A percentile compares a stretch with the other conserved stretches of the same genome.
phyloP scores from a whole-genome alignment of 495 filamentous ascomycete genomes.

The Hypoxylon cercidicola region DNA sequence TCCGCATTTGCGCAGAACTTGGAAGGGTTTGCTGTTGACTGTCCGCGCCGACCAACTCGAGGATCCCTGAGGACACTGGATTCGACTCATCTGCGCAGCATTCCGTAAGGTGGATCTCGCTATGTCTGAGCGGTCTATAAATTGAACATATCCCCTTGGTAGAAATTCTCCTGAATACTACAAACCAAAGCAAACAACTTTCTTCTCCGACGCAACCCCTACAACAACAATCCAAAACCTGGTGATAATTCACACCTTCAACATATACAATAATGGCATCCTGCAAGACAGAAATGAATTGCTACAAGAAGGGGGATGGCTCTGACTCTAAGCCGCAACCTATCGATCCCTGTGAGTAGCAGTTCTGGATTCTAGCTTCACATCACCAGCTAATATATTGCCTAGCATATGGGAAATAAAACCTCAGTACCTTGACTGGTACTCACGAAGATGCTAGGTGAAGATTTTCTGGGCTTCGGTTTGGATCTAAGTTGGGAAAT shows the following conservation, averaged over 20 bases:
- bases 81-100: conserved; percentile 12
- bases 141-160: not conserved
- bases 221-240: not conserved
- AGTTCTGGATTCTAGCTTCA: not conserved
- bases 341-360: conserved; percentile 26
- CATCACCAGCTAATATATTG: conserved; percentile 1
- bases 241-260: too few species aligned
- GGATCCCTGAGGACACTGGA: too few species aligned
- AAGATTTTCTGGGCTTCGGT: not conserved
- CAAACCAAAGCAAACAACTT: conserved; percentile 1
- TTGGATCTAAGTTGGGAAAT: not conserved
- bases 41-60: not conserved
- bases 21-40: too few species aligned
- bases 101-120: not conserved
- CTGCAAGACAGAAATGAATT: not conserved
- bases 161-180: not conserved
- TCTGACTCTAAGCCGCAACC: not conserved
- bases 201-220: too few species aligned
- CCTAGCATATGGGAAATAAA: conserved; percentile 21
- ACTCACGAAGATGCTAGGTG: too few species aligned
- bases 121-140: conserved; percentile 6
- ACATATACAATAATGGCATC: not conserved
- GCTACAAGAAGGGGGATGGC: not conserved
- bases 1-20: too few species aligned
- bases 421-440: not conserved